phyloP scores from a whole-genome alignment of 441 rosid genomes.

The Erodium trifolium region DNA sequence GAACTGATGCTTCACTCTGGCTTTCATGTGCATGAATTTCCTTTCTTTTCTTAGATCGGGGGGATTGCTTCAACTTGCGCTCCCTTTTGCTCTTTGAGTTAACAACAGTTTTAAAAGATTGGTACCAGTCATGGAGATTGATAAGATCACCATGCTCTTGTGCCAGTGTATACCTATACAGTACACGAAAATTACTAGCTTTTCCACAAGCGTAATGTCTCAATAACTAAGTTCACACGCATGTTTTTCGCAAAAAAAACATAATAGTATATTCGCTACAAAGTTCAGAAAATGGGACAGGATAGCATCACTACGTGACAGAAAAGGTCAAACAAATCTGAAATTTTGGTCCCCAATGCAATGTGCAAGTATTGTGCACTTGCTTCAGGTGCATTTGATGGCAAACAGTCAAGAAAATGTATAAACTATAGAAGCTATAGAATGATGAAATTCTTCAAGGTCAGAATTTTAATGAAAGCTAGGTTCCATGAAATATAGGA shows the following conservation, averaged over 20 bases:
- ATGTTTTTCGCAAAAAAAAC: no score
- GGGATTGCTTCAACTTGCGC: constrained; percentile 43
- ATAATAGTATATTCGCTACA: neutral
- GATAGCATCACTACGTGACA: no score
- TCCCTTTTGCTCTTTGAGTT: constrained; percentile 33
- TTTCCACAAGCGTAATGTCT: no score
- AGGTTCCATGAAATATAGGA: neutral
- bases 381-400: no score
- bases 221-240: neutral
- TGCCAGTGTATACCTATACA: constrained; percentile 57
- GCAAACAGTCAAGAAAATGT: no score
- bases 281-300: neutral
- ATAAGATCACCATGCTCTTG: constrained; percentile 88
- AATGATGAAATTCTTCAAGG: no score
- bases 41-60: constrained; percentile 47
- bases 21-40: constrained; percentile 36
- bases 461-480: no score
- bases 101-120: constrained; percentile 64
- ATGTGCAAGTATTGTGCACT: no score
- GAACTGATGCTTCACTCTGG: constrained; percentile 54
- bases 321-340: no score
- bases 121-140: constrained; percentile 91
- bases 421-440: no score
- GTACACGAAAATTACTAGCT: neutral
- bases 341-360: no score